Evolutionary conservation across 83 land plant species (phyloP).

Genomic region (Diphasiastrum complanatum): DNA sequence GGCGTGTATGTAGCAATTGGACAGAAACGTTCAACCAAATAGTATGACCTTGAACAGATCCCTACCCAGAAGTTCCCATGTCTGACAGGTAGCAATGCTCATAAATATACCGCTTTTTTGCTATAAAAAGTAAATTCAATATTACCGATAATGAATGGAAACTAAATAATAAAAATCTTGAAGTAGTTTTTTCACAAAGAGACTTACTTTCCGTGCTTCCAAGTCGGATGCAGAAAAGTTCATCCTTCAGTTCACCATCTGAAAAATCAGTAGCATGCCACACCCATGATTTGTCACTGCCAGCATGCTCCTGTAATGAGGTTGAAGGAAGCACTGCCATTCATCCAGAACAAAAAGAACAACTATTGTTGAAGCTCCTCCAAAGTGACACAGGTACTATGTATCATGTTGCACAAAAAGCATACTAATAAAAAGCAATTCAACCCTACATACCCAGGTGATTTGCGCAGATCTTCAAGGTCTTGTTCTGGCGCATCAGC

Average conservation of each 20-base stretch:
- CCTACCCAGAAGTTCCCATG: too few species aligned
- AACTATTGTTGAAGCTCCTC: background rate
- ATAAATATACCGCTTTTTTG: too few species aligned
- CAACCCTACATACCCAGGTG: slow-evolving; percentile 55
- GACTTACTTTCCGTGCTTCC: slow-evolving; percentile 58
- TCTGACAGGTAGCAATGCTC: too few species aligned
- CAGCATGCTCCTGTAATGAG: slow-evolving; percentile 71
- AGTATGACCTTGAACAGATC: too few species aligned
- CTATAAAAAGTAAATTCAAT: too few species aligned
- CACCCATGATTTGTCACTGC: slow-evolving; percentile 76
- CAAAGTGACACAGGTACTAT: background rate
- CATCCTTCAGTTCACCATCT: slow-evolving; percentile 82
- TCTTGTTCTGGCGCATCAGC: slow-evolving; percentile 70
- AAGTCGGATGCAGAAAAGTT: slow-evolving; percentile 60
- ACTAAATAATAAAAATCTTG: background rate
- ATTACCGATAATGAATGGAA: too few species aligned
- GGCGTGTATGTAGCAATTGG: too few species aligned
- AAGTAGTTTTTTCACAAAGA: background rate
- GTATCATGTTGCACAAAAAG: background rate
- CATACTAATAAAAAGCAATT: background rate
- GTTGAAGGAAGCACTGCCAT: slow-evolving; percentile 44
- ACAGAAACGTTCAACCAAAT: too few species aligned
- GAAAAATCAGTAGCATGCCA: slow-evolving; percentile 89
- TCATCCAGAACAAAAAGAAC: too few species aligned
- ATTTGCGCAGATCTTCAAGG: slow-evolving; percentile 87